phyloP scores from a whole-genome alignment of 495 filamentous ascomycete genomes.

The Umbilicaria muhlenbergii region DNA sequence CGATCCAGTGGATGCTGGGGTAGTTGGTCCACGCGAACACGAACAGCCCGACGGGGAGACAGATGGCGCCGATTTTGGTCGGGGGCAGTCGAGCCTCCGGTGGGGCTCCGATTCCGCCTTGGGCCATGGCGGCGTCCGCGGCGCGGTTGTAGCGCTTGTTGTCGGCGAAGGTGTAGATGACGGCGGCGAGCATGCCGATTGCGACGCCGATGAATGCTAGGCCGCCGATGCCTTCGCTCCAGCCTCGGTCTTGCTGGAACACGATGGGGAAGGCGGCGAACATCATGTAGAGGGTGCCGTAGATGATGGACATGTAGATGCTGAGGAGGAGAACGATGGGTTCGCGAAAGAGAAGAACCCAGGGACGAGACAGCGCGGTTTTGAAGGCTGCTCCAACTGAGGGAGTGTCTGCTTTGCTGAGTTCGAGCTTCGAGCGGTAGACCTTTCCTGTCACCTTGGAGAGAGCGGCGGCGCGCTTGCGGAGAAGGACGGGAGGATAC shows the following conservation, averaged over 20 bases:
- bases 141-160: slow-evolving; percentile 30
- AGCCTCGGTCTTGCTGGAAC: slow-evolving; percentile 54
- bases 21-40: slow-evolving; percentile 59
- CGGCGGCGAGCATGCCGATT: slow-evolving; percentile 59
- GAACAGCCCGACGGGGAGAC: slow-evolving; percentile 38
- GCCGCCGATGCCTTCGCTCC: slow-evolving; percentile 56
- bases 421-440: slow-evolving; percentile 32
- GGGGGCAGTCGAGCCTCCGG: slow-evolving; percentile 34
- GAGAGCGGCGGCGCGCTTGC: slow-evolving; percentile 33
- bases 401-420: slow-evolving; percentile 24
- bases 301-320: slow-evolving; percentile 59
- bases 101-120: slow-evolving; percentile 13
- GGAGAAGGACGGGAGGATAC: slow-evolving; percentile 42
- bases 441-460: slow-evolving; percentile 40
- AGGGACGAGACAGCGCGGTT: slow-evolving; percentile 30
- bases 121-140: slow-evolving; percentile 9
- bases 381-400: slow-evolving; percentile 24
- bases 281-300: slow-evolving; percentile 67
- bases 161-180: slow-evolving; percentile 31
- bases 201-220: slow-evolving; percentile 73
- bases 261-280: slow-evolving; percentile 76
- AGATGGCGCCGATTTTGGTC: slow-evolving; percentile 24
- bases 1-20: slow-evolving; percentile 52
- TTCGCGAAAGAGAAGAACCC: slow-evolving; percentile 32
- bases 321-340: slow-evolving; percentile 51